A percentile compares a stretch with the other conserved stretches of the same genome.
These are phyloP conservation scores for Bimuria novae-zelandiae DNA, from an alignment of 2,329 filamentous ascomycete genomes.

Conservation along the genomic window DNA sequence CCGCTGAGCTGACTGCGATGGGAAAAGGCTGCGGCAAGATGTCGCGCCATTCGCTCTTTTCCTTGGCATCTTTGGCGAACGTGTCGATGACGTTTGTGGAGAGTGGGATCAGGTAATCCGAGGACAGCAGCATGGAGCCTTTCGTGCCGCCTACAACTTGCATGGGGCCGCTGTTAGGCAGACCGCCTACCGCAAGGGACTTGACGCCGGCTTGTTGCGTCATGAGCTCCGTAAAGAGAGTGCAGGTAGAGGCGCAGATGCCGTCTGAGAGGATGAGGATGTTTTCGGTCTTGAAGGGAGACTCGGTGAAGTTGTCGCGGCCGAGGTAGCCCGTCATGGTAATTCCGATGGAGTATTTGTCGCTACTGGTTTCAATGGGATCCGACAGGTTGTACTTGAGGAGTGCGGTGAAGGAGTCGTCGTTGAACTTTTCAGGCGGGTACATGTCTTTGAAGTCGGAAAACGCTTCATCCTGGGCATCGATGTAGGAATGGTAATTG, in stretches of 20 bases:
- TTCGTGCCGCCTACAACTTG: slow-evolving; percentile 53
- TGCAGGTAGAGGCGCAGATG: slow-evolving; percentile 53
- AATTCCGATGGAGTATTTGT: slow-evolving; percentile 31
- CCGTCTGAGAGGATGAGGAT: slow-evolving; percentile 51
- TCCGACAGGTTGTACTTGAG: slow-evolving; percentile 48
- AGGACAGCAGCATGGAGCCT: slow-evolving; percentile 44
- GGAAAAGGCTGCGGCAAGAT: slow-evolving; percentile 32
- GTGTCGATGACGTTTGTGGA: slow-evolving; percentile 21
- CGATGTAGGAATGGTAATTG: slow-evolving; percentile 40
- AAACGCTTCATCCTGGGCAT: slow-evolving; percentile 33
- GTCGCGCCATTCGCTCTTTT: slow-evolving; percentile 24
- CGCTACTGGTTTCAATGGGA: slow-evolving; percentile 38
- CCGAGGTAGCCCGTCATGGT: slow-evolving; percentile 35
- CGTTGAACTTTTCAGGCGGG: slow-evolving; percentile 36
- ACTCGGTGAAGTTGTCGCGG: slow-evolving; percentile 32
- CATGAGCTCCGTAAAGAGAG: slow-evolving; percentile 54
- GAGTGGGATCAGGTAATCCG: slow-evolving; percentile 28
- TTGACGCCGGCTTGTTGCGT: slow-evolving; percentile 49
- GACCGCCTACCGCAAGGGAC: slow-evolving; percentile 50
- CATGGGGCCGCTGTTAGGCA: slow-evolving; percentile 47
- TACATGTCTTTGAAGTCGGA: slow-evolving; percentile 45
- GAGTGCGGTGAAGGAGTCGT: slow-evolving; percentile 46
- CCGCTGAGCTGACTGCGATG: slow-evolving; percentile 28
- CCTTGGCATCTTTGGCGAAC: slow-evolving; percentile 20
- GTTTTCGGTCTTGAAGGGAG: slow-evolving; percentile 46